A percentile compares a stretch with the other conserved stretches of the same genome.
These are phyloP conservation scores for Galium porrigens DNA, from an alignment of 305 asterid species.

Conservation along the genomic window DNA sequence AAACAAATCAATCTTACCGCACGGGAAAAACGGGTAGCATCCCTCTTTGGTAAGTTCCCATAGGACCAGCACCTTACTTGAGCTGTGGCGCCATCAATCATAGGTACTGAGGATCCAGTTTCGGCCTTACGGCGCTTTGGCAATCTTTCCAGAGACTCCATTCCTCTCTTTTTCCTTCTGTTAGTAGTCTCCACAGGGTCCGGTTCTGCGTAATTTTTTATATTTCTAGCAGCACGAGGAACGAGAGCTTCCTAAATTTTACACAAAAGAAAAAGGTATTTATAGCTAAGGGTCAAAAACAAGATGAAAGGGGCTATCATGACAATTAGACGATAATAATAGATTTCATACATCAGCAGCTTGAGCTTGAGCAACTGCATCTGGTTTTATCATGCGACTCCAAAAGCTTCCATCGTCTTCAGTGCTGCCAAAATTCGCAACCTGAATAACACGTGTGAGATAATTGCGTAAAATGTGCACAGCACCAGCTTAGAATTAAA, in stretches of 20 bases:
- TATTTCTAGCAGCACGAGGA: slow-evolving; percentile 97
- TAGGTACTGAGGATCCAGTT: slow-evolving; percentile 44
- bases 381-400: slow-evolving; percentile 99
- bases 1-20: slow-evolving; percentile 39
- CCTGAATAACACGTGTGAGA: slow-evolving; percentile 35
- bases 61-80: slow-evolving; percentile 97
- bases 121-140: slow-evolving; percentile 86
- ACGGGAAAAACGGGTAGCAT: slow-evolving; percentile 87
- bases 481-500: not conserved
- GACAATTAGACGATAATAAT: not conserved
- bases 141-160: slow-evolving; percentile 60
- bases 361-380: slow-evolving; percentile 54
- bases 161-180: slow-evolving; percentile 75
- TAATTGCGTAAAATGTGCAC: slow-evolving; percentile 11
- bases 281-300: not conserved
- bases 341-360: slow-evolving; percentile 63
- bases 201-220: slow-evolving; percentile 79
- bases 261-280: slow-evolving; percentile 15
- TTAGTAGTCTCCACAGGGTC: slow-evolving; percentile 50
- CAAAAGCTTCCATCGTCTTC: slow-evolving; percentile 97
- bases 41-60: slow-evolving; percentile 89
- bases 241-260: slow-evolving; percentile 64
- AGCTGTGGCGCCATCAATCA: slow-evolving; percentile 90
- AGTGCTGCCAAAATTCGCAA: slow-evolving; percentile 83
- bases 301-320: not conserved